Evolutionary conservation across 768 basidiomycete genomes (phyloP), one percentile per base, ranked within the genome.

Genomic region (Serendipita vermifera): DNA sequence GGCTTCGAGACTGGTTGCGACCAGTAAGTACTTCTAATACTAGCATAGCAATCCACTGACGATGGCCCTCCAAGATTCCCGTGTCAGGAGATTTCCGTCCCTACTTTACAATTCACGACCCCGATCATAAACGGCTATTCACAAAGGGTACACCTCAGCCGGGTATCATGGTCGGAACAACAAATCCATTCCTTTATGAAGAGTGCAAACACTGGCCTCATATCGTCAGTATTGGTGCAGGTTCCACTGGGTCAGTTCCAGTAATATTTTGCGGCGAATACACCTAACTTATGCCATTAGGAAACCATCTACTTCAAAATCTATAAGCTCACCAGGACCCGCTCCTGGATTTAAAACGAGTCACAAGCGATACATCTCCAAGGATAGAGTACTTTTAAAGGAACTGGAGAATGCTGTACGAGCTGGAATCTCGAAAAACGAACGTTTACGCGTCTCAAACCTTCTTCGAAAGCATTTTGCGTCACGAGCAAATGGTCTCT

Each of bases 51-150:
- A 9, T 36, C 15, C 54, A 20, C 17, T 55, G n/a, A 43, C 55
- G 29, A 38, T 24, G 48, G 9, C 58, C 7, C 31, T 35, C 31
- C 38, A 58, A 91, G 89, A 82, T 94, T 29, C 89, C 91, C 3
- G 73, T 88, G 5, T 79, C 83, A 0, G 80, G 80, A 1, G 93
- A 99, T 64, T 80, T 89, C 62, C 78, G 94, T 6, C 94, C 94
- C 0, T 99, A 94, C 67, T 87, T 97, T 61, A 96, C 94, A 14
- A 91, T 99, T 62, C 94, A 97, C 66, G 94, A 97, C 63, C 77
- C 77, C n/a, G 92, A 96, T 58, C 81, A 85, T 60, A 62, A 75
- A 2, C 64, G 75, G 1, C 68, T 99, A 11, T 82, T 96, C 38
- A 91, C 89, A 65, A 82, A 82, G 59, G 78, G 86, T 29, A 78